Percentiles rank a stretch among this genome's conserved stretches.
phyloP scores from a whole-genome alignment of 768 basidiomycete genomes.

The Termitomyces sp. region DNA sequence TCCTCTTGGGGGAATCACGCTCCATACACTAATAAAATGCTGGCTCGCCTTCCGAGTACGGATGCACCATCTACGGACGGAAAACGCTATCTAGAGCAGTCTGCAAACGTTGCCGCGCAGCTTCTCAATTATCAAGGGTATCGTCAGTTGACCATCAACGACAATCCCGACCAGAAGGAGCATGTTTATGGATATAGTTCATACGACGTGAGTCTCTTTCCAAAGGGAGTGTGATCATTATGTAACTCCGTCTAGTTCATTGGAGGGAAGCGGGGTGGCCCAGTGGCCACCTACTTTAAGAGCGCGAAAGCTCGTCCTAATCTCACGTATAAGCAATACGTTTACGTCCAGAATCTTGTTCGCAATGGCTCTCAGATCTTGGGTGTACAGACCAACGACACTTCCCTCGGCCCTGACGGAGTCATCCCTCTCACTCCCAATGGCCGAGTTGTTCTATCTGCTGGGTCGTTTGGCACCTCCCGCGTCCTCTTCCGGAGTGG shows the following conservation, averaged over 20 bases:
- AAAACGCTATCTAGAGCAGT: constrained; percentile 52
- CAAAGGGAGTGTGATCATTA: neutral
- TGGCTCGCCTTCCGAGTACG: constrained; percentile 50
- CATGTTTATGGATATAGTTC: constrained; percentile 56
- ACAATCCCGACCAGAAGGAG: constrained; percentile 53
- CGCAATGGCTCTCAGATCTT: constrained; percentile 54
- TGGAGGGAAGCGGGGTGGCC: constrained; percentile 47
- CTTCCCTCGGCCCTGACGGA: constrained; percentile 51
- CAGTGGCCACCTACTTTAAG: constrained; percentile 57
- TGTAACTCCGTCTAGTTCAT: constrained; percentile 27
- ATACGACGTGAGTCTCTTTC: constrained; percentile 28
- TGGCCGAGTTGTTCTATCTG: constrained; percentile 61
- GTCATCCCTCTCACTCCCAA: constrained; percentile 48
- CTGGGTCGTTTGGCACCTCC: constrained; percentile 53
- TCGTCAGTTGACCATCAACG: constrained; percentile 50
- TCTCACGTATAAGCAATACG: constrained; percentile 47
- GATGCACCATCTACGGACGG: constrained; percentile 60
- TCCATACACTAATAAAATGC: constrained; percentile 47
- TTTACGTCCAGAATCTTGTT: constrained; percentile 47
- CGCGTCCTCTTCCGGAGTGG: constrained; percentile 59
- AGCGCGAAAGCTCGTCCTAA: constrained; percentile 52
- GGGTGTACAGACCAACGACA: constrained; percentile 61
- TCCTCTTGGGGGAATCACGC: constrained; percentile 48
- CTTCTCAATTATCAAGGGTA: constrained; percentile 50
- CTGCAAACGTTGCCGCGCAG: constrained; percentile 37